A percentile compares a stretch with the other conserved stretches of the same genome.
phyloP scores from a whole-genome alignment of 208 protist genomes.

The Novymonas esmeraldas region DNA sequence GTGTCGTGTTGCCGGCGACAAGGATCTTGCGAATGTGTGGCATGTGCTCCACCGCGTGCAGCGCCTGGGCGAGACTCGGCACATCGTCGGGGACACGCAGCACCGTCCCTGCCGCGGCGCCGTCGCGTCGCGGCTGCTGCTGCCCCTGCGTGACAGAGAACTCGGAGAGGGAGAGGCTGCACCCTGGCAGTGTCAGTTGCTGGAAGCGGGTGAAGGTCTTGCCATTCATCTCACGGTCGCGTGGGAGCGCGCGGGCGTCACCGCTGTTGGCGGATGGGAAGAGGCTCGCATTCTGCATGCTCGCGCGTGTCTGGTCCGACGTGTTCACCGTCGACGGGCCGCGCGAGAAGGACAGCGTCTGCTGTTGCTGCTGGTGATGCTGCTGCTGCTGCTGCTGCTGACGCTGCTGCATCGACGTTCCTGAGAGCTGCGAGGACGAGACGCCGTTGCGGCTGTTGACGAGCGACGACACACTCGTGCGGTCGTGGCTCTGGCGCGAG shows the following conservation, averaged over 20 bases:
- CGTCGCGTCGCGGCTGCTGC: conserved; percentile 14
- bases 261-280: conserved; percentile 27
- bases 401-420: conserved; percentile 8
- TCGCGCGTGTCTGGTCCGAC: conserved; percentile 29
- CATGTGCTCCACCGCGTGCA: conserved; percentile 39
- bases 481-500: conserved; percentile 66
- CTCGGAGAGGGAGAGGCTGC: conserved; percentile 47
- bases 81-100: conserved; percentile 69
- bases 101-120: conserved; percentile 31
- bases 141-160: conserved; percentile 35
- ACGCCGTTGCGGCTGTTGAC: conserved; percentile 21
- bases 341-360: conserved; percentile 49
- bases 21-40: conserved; percentile 72
- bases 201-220: conserved; percentile 39
- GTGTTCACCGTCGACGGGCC: conserved; percentile 27
- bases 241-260: conserved; percentile 12
- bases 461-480: conserved; percentile 32
- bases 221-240: conserved; percentile 26
- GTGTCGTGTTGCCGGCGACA: conserved; percentile 51
- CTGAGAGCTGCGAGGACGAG: conserved; percentile 15
- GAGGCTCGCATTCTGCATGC: conserved; percentile 30
- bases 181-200: conserved; percentile 34
- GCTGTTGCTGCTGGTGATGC: conserved; percentile 23
- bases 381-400: neutral
- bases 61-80: conserved; percentile 44